Evolutionary conservation across 192 early-diverging fungal genomes (phyloP).

Genomic region (Podila clonocystis): DNA sequence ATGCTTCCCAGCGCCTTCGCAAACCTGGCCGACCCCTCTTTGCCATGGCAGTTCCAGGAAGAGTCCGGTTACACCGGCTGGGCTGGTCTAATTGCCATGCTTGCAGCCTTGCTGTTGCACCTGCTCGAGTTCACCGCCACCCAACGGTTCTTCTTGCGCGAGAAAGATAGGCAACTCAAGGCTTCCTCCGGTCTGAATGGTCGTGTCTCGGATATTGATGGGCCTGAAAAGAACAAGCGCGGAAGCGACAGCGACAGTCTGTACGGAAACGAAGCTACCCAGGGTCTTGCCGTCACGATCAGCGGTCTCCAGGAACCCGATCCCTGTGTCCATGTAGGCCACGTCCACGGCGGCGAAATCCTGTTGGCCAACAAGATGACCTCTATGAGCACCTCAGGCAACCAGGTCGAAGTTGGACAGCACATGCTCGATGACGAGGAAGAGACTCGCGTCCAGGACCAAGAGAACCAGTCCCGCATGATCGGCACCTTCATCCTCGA

Average conservation of each 20-base stretch:
- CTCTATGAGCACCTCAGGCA: slow-evolving; percentile 7
- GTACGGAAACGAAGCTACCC: slow-evolving; percentile 10
- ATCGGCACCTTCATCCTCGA: slow-evolving; percentile 78
- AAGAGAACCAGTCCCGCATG: slow-evolving; percentile 35
- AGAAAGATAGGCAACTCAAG: slow-evolving; percentile 6
- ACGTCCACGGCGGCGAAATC: slow-evolving; percentile 44
- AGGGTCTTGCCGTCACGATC: background rate
- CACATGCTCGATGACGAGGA: slow-evolving; percentile 4
- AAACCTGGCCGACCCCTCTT: slow-evolving; percentile 56
- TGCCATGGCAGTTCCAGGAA: slow-evolving; percentile 56
- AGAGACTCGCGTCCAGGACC: slow-evolving; percentile 2
- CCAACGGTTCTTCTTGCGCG: slow-evolving; percentile 26
- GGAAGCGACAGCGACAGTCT: background rate
- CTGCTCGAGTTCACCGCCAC: slow-evolving; percentile 67
- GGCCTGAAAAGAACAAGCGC: too few relatives aligned
- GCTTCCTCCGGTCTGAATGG: background rate
- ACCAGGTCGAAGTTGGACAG: background rate
- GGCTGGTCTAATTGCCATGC: slow-evolving; percentile 73
- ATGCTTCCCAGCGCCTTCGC: slow-evolving; percentile 69
- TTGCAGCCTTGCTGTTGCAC: slow-evolving; percentile 73
- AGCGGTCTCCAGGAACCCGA: background rate
- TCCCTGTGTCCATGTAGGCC: slow-evolving; percentile 28
- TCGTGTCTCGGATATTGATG: background rate
- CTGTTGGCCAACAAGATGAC: slow-evolving; percentile 30
- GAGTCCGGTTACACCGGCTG: slow-evolving; percentile 59